Percentiles rank a stretch among this genome's conserved stretches.
phyloP scores from a whole-genome alignment of 176 grass and related monocot genomes.

The Juncus effusus region DNA sequence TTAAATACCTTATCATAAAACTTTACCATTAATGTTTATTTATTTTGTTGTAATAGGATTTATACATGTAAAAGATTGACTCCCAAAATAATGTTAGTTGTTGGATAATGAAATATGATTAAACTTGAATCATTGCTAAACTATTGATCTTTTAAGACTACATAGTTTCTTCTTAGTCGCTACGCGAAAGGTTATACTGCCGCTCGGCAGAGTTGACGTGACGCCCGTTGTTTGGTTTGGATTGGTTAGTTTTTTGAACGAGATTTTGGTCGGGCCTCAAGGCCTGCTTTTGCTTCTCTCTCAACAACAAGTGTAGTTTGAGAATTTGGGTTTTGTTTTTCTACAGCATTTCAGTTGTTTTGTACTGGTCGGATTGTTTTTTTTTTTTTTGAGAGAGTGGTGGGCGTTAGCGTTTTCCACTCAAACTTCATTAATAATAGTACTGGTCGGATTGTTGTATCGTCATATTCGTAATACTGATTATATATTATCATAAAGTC shows the following conservation, averaged over 20 bases:
- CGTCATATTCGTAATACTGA: too few relatives aligned
- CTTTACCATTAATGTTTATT: too few relatives aligned
- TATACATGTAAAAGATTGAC: too few relatives aligned
- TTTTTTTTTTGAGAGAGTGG: constrained; percentile 85
- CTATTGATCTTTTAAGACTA: too few relatives aligned
- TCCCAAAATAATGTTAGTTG: too few relatives aligned
- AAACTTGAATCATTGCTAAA: too few relatives aligned
- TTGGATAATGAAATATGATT: too few relatives aligned
- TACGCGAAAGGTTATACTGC: constrained; percentile 68
- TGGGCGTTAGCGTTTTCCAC: constrained; percentile 67
- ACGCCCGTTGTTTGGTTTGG: constrained; percentile 97
- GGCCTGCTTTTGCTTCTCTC: constrained; percentile 79
- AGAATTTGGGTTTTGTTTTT: constrained; percentile 1
- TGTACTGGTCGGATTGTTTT: constrained; percentile 83
- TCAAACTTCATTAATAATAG: constrained; percentile 61
- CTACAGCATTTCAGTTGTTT: constrained; percentile 28
- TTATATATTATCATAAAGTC: too few relatives aligned
- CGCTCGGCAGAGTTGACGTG: constrained; percentile 83
- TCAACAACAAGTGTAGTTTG: constrained; percentile 48
- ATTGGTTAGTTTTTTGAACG: constrained; percentile 85
- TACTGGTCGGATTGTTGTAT: constrained; percentile 19
- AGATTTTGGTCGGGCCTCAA: constrained; percentile 85
- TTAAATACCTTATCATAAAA: too few relatives aligned
- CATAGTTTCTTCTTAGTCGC: constrained; percentile 34
- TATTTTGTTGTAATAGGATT: too few relatives aligned